Conservation (phyloP, 495 filamentous ascomycete genomes). For the Xylaria cubensis region DNA sequence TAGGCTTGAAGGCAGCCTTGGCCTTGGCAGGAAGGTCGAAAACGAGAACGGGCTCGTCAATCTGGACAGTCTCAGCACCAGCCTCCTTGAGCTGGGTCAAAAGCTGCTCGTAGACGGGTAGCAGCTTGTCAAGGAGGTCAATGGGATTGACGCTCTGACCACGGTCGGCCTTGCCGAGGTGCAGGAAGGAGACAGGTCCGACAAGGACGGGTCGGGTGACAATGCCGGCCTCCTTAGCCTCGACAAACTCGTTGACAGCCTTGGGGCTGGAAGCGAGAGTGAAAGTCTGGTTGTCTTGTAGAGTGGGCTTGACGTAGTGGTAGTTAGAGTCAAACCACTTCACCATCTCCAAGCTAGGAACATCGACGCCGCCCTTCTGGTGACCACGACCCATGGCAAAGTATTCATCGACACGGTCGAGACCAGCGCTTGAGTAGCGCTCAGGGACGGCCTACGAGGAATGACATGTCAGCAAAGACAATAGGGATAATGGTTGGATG, state of each 20-base stretch:
- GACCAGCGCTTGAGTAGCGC: conserved; percentile 84
- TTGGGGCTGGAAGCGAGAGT: conserved; percentile 86
- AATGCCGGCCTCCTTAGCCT: conserved; percentile 96
- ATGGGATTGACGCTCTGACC: conserved; percentile 90
- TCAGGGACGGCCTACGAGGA: conserved; percentile 76
- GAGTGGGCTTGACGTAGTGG: conserved; percentile 99
- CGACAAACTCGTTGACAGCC: conserved; percentile 89
- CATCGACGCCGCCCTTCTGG: conserved; percentile 91
- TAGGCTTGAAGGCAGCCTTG: conserved; percentile 97
- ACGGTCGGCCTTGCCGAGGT: conserved; percentile 96
- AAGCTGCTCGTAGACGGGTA: conserved; percentile 92
- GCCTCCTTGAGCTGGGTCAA: conserved; percentile 90
- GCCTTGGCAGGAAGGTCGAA: conserved; percentile 85
- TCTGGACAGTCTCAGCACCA: conserved; percentile 93
- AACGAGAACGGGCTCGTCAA: conserved; percentile 96
- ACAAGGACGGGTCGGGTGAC: conserved; percentile 91
- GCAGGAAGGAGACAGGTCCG: conserved; percentile 95
- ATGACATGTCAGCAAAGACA: conserved; percentile 25
- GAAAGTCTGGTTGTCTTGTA: conserved; percentile 95
- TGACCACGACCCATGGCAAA: conserved; percentile 99
- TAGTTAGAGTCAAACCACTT: conserved; percentile 99
- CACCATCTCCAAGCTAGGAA: conserved; percentile 96
- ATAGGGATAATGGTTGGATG: conserved; percentile 12
- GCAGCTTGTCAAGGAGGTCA: conserved; percentile 84
- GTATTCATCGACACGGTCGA: conserved; percentile 91